Base-by-base conservation (phyloP, 331 rosid species). In the Cydonia oblonga region DNA sequence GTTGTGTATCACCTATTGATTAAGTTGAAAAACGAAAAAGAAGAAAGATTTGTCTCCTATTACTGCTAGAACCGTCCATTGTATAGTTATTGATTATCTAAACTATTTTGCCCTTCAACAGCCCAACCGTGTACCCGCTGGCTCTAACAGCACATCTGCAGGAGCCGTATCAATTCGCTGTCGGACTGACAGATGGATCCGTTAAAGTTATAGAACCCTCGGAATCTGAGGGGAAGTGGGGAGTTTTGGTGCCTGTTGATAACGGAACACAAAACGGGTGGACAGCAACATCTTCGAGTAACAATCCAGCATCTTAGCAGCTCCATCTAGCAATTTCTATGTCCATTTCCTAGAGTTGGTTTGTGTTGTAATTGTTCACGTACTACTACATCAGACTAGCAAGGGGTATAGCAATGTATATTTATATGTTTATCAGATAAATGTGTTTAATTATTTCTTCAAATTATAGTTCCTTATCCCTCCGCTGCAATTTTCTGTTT, bases 231-330 rank as follows among this genome's bases (percentile, higher is more conserved):
- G 80, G 75, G 40, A 76, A 69, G 64, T 76, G 80, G 80, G 80
- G 80, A 40, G 70, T 69, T 30, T 7, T 4, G 32, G 75, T 60
- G 62, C 64, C 75, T 46, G 75, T 61, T 13, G 80, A 69, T 22
- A 68, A 35, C 18, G 75, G 75, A 75, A 24, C 69, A 49, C 81
- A 68, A 32, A 82, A 80, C 57, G 80, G 78, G 22, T 79, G 86
- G 85, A 66, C 81, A 73, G 76, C 78, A 6, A 85, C 90, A 26
- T 82, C 92, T 5, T 82, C 84, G 6, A 22, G 79, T 57, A 81
- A 59, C 75, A 79, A 58, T 80, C 53, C 84, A 5, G 72, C 78
- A 54, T 22, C 80, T 23, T 76, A 84, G 83, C 76, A 65, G 66
- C 80, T 74, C 40, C 80, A 78, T 68, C 71, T 66, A 84, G 79